Percentiles rank a stretch among this genome's conserved stretches.
Conservation (phyloP, 805 yeast genomes). For the Yarrowia yakushimensis region DNA sequence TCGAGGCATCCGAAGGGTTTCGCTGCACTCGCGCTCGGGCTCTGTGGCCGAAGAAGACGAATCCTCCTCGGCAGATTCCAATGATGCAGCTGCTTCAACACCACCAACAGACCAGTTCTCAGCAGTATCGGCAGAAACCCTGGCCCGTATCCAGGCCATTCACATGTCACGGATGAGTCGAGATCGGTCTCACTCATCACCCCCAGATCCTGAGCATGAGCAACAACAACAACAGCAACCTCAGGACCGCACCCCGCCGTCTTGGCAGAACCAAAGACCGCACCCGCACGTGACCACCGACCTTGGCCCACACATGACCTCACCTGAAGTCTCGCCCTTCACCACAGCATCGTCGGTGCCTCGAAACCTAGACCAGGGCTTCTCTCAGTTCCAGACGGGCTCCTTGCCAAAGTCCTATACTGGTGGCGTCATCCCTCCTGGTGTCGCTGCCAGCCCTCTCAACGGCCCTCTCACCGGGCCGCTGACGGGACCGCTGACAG, state of each 20-base stretch:
- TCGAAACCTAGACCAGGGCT: not conserved
- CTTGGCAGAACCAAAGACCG: slow-evolving; percentile 31
- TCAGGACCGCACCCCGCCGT: slow-evolving; percentile 26
- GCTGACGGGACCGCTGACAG: slow-evolving; percentile 1
- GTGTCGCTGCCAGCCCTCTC: not conserved
- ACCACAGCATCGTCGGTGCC: slow-evolving; percentile 26
- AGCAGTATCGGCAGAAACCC: slow-evolving; percentile 58
- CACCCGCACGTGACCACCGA: slow-evolving; percentile 30
- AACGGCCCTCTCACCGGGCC: slow-evolving; percentile 14
- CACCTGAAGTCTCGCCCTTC: slow-evolving; percentile 29
- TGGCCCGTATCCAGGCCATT: slow-evolving; percentile 81
- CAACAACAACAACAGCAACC: slow-evolving; percentile 25
- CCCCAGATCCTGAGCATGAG: slow-evolving; percentile 28
- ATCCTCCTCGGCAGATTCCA: not conserved
- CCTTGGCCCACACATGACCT: slow-evolving; percentile 28
- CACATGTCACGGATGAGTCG: slow-evolving; percentile 70
- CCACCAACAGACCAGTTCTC: not conserved
- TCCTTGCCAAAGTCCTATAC: slow-evolving; percentile 6
- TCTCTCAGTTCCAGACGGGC: slow-evolving; percentile 13
- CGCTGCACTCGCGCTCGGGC: slow-evolving; percentile 2
- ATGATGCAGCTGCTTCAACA: not conserved
- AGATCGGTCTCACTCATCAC: slow-evolving; percentile 35
- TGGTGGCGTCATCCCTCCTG: slow-evolving; percentile 31
- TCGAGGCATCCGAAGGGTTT: not conserved
- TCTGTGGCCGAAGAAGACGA: slow-evolving; percentile 7